Conservation (phyloP, 805 yeast genomes). For the Metschnikowia cubensis region DNA sequence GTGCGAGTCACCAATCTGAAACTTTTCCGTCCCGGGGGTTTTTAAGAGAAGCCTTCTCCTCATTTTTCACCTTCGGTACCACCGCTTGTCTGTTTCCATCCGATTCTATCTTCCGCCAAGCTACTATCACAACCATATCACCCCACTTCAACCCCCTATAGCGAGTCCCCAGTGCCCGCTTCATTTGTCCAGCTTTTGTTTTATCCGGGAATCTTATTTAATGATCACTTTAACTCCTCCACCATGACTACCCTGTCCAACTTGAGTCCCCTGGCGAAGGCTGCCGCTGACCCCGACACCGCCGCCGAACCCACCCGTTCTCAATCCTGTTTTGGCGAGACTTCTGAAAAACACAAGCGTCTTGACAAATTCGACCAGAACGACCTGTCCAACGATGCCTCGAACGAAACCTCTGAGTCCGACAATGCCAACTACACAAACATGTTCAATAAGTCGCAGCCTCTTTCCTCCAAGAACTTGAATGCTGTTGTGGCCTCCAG, state of each 20-base stretch:
- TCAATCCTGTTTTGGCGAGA: background rate
- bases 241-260: conserved; percentile 1
- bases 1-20: background rate
- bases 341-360: conserved; percentile 4
- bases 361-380: conserved; percentile 12
- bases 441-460: conserved; percentile 1
- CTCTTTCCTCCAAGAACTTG: conserved; percentile 7
- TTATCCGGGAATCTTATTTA: background rate
- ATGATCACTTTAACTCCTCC: background rate
- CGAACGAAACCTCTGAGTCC: conserved; percentile 19
- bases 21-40: background rate
- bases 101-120: background rate
- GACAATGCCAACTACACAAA: conserved; percentile 7
- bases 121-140: background rate
- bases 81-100: background rate
- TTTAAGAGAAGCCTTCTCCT: background rate
- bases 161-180: background rate
- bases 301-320: background rate
- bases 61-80: background rate
- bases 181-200: background rate
- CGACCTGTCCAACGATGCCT: conserved; percentile 19
- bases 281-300: background rate
- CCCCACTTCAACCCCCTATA: background rate
- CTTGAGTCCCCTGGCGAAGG: background rate
- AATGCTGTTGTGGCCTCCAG: background rate